A percentile compares a stretch with the other conserved stretches of the same genome.
Conservation (phyloP, 768 basidiomycete species). For the Ramaria sp. region DNA sequence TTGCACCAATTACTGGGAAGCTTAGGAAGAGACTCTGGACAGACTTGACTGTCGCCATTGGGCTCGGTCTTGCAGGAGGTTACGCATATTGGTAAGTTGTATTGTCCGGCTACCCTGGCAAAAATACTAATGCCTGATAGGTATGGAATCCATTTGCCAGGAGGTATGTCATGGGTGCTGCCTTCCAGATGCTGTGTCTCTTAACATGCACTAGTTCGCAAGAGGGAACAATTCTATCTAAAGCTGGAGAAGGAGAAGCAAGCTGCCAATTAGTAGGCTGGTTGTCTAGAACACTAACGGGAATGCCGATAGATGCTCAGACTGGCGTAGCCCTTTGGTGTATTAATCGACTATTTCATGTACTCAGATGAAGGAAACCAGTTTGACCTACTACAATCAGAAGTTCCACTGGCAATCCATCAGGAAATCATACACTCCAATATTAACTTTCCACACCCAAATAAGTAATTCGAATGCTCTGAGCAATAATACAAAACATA, state of each 20-base stretch:
- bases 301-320: no score
- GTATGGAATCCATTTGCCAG: conserved; percentile 75
- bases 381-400: no score
- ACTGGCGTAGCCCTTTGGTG: no score
- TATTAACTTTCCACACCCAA: neutral
- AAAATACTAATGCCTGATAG: conserved; percentile 26
- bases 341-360: neutral
- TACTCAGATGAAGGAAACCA: no score
- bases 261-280: neutral
- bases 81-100: conserved; percentile 75
- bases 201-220: conserved; percentile 44
- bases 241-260: conserved; percentile 49
- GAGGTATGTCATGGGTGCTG: conserved; percentile 35
- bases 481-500: no score
- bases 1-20: conserved; percentile 87
- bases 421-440: neutral
- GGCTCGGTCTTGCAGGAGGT: conserved; percentile 62
- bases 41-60: conserved; percentile 64
- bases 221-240: conserved; percentile 78
- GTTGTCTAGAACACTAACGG: neutral
- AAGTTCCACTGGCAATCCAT: neutral
- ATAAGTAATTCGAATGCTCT: neutral
- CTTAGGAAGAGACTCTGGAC: conserved; percentile 90
- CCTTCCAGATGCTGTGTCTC: neutral
- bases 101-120: neutral